A percentile compares a stretch with the other conserved stretches of the same genome.
These are phyloP conservation scores for Quercus ilex DNA, from an alignment of 306 rosid genomes.

Conservation along the genomic window DNA sequence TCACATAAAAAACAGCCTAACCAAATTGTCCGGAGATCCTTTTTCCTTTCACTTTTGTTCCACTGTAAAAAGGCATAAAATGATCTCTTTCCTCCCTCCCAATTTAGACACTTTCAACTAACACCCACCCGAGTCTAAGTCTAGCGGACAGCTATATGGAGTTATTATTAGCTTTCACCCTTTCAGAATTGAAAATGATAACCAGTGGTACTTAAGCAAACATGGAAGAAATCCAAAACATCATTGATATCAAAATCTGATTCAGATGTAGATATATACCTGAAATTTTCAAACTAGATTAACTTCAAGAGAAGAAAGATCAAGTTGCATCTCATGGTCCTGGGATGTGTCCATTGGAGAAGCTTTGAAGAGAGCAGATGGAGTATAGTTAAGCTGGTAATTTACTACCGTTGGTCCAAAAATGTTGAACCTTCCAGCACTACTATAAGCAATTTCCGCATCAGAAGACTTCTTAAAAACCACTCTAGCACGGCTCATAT, in stretches of 20 bases:
- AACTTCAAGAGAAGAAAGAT: slow-evolving; percentile 62
- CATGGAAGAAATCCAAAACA: slow-evolving; percentile 4
- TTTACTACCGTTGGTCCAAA: slow-evolving; percentile 74
- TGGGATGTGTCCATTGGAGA: slow-evolving; percentile 51
- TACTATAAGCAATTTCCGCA: slow-evolving; percentile 81
- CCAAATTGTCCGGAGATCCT: neutral
- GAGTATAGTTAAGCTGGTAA: slow-evolving; percentile 84
- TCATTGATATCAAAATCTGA: neutral
- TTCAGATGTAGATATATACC: slow-evolving; percentile 34
- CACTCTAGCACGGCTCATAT: slow-evolving; percentile 90
- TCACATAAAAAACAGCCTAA: neutral
- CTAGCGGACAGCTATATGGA: neutral
- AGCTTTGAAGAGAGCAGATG: slow-evolving; percentile 62
- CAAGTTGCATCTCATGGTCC: slow-evolving; percentile 87
- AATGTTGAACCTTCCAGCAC: slow-evolving; percentile 89
- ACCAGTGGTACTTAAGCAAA: slow-evolving; percentile 6
- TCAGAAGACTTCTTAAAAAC: slow-evolving; percentile 74
- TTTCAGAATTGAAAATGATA: neutral
- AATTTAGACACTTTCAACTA: neutral
- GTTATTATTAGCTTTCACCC: neutral
- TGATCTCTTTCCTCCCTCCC: neutral
- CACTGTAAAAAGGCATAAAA: neutral
- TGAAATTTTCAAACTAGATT: slow-evolving; percentile 46
- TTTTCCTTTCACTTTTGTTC: neutral
- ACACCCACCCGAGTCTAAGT: neutral